Evolutionary conservation across 2,329 filamentous ascomycete species (phyloP), one percentile per base, ranked within the genome.

Genomic region (Fusarium algeriense): DNA sequence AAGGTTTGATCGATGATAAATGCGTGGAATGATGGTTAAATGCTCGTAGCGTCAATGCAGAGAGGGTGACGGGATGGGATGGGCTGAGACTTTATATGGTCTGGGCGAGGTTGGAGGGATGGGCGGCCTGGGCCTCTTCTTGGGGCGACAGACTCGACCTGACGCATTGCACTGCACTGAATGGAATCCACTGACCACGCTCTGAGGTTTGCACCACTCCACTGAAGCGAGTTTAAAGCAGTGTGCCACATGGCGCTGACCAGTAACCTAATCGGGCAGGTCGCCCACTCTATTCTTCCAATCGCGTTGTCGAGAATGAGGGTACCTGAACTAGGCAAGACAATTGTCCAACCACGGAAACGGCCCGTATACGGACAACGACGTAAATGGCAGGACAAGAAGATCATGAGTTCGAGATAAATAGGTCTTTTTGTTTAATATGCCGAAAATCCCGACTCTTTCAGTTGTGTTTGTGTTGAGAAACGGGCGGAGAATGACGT

Each of bases 211-310:
- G 53, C 64, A 62, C 60, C 65, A 70, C 69, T 66, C 69, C 60
- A 71, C 69, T 46, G 56, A 64, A 60, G 49, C 54, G 34, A 56
- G 52, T 62, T 49, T 56, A 48, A 64, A 54, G 46, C 54, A 71
- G 30, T 58, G 68, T 69, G 64, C 68, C 52, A 55, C 52, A 66
- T 60, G 60, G 34, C 32, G 37, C 35, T 54, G 57, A 37, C 60
- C 48, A 55, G 44, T 55, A 28, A 46, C 57, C 69, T 58, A 45
- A 72, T 63, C 50, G 32, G 69, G 69, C 65, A 73, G 69, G 69
- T 56, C 40, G 34, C 19, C 65, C 46, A 46, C 48, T 46, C n/a
- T 32, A 15, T 14, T 45, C 40, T 38, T 20, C 69, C 64, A 72
- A 71, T 70, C 69, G 53, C 41, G 43, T 63, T 60, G 61, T 43